Conservation (phyloP, 1,284 basidiomycete species). For the Moesziomyces sp. region DNA sequence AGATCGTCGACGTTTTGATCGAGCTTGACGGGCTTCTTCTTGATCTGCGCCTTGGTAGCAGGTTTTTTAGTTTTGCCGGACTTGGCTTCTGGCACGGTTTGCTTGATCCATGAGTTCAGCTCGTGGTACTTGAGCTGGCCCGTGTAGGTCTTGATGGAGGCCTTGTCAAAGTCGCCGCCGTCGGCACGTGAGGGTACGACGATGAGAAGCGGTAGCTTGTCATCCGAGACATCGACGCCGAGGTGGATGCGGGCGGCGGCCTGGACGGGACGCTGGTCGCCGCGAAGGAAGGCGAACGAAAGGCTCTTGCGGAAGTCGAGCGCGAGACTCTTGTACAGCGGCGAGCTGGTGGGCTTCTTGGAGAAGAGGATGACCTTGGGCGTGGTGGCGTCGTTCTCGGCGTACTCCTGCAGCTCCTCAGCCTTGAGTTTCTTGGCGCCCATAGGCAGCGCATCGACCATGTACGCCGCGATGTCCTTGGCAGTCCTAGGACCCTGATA, state of each 20-base stretch:
- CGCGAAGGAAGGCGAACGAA: conserved; percentile 59
- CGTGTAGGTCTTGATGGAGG: conserved; percentile 48
- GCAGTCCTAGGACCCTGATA: conserved; percentile 82
- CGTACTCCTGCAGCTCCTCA: conserved; percentile 69
- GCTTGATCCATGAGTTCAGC: conserved; percentile 60
- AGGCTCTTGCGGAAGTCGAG: conserved; percentile 61
- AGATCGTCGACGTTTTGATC: conserved; percentile 29
- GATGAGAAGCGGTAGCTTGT: conserved; percentile 55
- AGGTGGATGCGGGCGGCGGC: conserved; percentile 48
- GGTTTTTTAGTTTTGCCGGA: conserved; percentile 41
- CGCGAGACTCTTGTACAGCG: conserved; percentile 64
- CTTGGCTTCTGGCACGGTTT: conserved; percentile 45
- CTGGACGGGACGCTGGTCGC: conserved; percentile 51
- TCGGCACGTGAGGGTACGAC: conserved; percentile 41
- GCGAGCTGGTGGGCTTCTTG: conserved; percentile 58
- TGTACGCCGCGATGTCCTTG: conserved; percentile 80
- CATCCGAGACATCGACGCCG: conserved; percentile 50
- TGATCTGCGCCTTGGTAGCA: conserved; percentile 18
- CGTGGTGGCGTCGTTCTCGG: conserved; percentile 22
- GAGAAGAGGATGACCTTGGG: conserved; percentile 64
- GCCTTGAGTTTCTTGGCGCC: conserved; percentile 74
- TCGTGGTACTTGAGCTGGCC: conserved; percentile 60
- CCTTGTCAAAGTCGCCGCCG: conserved; percentile 33
- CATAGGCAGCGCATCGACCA: conserved; percentile 78
- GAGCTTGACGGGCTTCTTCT: conserved; percentile 35